Evolutionary conservation across 768 basidiomycete genomes (phyloP).

Genomic region (Udeniomyces megalosporus): DNA sequence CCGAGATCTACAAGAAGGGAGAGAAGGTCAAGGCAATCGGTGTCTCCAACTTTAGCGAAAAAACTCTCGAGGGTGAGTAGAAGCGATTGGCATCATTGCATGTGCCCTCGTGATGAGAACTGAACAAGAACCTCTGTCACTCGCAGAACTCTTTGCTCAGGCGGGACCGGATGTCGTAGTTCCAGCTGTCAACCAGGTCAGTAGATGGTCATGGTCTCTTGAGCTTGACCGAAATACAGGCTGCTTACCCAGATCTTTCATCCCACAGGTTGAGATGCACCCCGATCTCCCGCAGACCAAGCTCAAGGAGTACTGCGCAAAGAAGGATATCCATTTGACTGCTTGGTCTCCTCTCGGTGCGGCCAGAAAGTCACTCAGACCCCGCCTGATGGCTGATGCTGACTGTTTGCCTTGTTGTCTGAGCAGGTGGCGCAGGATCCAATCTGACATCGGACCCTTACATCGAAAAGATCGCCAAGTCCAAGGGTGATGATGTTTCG

Average conservation of each 20-base stretch:
- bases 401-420: neutral
- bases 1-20: neutral
- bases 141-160: neutral
- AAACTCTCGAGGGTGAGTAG: neutral
- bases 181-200: conserved; percentile 11
- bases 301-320: conserved; percentile 17
- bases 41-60: neutral
- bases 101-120: too few species aligned
- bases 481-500: conserved; percentile 38
- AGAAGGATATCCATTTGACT: conserved; percentile 25
- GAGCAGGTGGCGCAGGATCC: neutral
- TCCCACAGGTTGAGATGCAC: conserved; percentile 9
- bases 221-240: neutral
- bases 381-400: neutral
- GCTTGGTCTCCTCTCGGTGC: conserved; percentile 11
- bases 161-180: neutral
- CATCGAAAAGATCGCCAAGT: conserved; percentile 47
- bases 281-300: conserved; percentile 4
- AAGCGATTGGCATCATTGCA: too few species aligned
- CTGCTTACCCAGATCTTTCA: neutral
- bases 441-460: conserved; percentile 30
- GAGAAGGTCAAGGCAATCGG: conserved; percentile 4
- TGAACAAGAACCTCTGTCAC: too few species aligned
- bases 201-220: neutral
- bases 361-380: too few species aligned